These are phyloP conservation scores for Pestalotiopsis sp. DNA, from an alignment of 2,329 filamentous ascomycete species.

Conservation along the genomic window DNA sequence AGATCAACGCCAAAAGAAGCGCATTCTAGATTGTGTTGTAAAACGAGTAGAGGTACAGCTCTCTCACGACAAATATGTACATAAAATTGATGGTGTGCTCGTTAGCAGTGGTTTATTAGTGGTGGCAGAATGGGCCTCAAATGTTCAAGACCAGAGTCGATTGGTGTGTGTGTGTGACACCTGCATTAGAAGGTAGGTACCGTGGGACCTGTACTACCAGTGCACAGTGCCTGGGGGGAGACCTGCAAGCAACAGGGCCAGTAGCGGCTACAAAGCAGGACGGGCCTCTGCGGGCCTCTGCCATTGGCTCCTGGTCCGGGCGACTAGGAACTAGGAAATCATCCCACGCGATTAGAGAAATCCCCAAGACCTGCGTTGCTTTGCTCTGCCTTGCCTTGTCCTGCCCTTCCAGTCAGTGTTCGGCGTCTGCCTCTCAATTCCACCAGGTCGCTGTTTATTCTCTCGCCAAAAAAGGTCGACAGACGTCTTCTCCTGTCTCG, in stretches of 20 bases:
- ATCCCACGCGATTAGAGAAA: neutral
- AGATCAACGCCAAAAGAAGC: too few relatives aligned
- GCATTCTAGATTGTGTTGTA: too few relatives aligned
- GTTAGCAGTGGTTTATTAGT: too few relatives aligned
- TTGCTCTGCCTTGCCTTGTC: neutral
- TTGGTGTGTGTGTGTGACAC: too few relatives aligned
- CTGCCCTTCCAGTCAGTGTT: neutral
- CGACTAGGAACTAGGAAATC: neutral
- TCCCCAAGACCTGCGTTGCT: neutral
- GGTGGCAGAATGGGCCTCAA: too few relatives aligned
- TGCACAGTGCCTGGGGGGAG: too few relatives aligned
- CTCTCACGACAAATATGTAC: too few relatives aligned
- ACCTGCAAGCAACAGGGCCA: neutral
- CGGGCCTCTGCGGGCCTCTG: neutral
- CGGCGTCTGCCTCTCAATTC: neutral
- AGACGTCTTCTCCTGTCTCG: neutral
- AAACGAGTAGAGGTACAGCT: too few relatives aligned
- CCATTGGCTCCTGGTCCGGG: conserved; percentile 2
- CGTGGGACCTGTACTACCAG: too few relatives aligned
- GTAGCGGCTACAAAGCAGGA: conserved; percentile 6
- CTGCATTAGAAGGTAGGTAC: too few relatives aligned
- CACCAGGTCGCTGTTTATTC: neutral
- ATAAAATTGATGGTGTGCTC: too few relatives aligned
- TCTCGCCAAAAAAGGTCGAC: neutral
- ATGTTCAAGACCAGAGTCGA: too few relatives aligned